Evolutionary conservation across 495 filamentous ascomycete species (phyloP), one percentile per base, ranked within the genome.

Genomic region (Lindgomyces ingoldianus): DNA sequence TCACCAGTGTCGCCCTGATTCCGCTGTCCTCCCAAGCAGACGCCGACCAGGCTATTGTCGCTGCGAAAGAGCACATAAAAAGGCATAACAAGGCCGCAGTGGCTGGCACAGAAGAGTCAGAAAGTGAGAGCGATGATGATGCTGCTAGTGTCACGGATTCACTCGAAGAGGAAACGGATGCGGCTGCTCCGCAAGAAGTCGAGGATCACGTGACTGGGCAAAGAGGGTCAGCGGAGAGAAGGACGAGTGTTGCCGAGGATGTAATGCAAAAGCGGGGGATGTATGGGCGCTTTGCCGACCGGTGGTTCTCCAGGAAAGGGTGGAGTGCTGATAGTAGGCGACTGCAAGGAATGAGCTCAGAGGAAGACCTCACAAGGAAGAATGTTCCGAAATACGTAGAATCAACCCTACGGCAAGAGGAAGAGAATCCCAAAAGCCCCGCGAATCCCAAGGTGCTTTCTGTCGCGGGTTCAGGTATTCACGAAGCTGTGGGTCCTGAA

Each of bases 211-310:
- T 60, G 2, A 68, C 61, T 10, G 63, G 60, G 19, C 64, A 72
- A 47, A 29, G 42, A 70, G 70, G 47, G 65, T 62, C 24, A 55
- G 45, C 70, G 29, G 80, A 60, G 4, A 52, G 78, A 42, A 78
- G 78, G 25, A 85, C 83, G 57, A 83, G 80, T 47, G 84, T 94
- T 58, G 90, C 87, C 0, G 83, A 95, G 77, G 91, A 96, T 75
- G 92, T 96, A 1, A 89, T 96, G 54, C 81, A 80, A 4, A 86
- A 83, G 61, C 87, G 83, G 58, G 89, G 91, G 0, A 84, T 82
- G 41, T 96, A 96, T 75, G 93, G 93, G 1, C 79, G 89, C 22
- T 96, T 96, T 73, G 90, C 93, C 0, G 84, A 90, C 62, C 86
- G 85, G 65, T 97, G 94, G 93, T 91, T 98, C 66, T 93, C 89